Evolutionary conservation across 2,329 filamentous ascomycete genomes (phyloP).

Genomic region (Hansfordia pulvinata): DNA sequence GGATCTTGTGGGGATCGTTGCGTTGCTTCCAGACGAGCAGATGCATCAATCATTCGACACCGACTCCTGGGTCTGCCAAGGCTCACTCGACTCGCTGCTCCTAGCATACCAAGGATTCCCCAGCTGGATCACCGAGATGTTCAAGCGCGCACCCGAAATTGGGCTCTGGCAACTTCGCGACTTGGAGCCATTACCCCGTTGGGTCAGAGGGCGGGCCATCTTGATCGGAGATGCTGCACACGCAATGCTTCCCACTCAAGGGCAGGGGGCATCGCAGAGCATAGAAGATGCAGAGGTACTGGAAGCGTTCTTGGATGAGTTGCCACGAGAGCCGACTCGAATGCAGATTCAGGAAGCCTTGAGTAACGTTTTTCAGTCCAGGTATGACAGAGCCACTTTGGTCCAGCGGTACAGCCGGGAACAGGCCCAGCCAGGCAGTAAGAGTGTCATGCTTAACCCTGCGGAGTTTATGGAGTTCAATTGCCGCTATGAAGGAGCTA

Average conservation of each 20-base stretch:
- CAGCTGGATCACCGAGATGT: constrained; percentile 19
- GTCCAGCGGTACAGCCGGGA: constrained; percentile 27
- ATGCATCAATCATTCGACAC: constrained; percentile 21
- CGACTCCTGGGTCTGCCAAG: constrained; percentile 24
- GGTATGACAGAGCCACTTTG: constrained; percentile 21
- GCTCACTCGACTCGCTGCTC: constrained; percentile 20
- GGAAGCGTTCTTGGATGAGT: constrained; percentile 13
- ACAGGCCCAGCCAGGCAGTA: constrained; percentile 20
- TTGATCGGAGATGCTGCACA: constrained; percentile 7
- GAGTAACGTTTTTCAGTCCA: constrained; percentile 9
- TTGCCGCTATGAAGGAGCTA: constrained; percentile 20
- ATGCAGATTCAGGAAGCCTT: constrained; percentile 10
- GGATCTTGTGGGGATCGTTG: constrained; percentile 26
- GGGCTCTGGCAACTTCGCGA: constrained; percentile 31
- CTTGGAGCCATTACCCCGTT: constrained; percentile 22
- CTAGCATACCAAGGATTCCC: constrained; percentile 26
- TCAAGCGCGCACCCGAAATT: constrained; percentile 17
- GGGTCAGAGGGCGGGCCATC: constrained; percentile 14
- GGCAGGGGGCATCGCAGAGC: constrained; percentile 24
- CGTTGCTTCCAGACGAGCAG: constrained; percentile 26
- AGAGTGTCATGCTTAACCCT: constrained; percentile 19
- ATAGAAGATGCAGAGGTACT: constrained; percentile 25
- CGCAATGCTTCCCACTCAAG: constrained; percentile 20
- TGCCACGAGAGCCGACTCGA: constrained; percentile 4
- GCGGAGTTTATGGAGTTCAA: constrained; percentile 26